phyloP scores from a whole-genome alignment of 169 alveolate genomes.

The Pseudocohnilembus persalinus region DNA sequence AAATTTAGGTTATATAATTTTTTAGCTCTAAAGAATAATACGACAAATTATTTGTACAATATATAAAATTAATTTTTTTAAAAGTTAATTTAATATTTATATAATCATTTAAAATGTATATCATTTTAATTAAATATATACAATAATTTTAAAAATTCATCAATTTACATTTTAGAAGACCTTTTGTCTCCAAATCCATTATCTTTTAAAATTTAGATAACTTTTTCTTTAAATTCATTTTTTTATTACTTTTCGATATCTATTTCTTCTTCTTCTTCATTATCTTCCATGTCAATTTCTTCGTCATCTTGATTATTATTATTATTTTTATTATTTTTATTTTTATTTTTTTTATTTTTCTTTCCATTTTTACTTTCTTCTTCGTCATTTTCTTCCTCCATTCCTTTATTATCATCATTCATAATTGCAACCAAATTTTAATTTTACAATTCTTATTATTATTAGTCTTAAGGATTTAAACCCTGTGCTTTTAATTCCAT shows the following conservation, averaged over 20 bases:
- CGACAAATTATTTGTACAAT: too few relatives aligned
- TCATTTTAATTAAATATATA: slow-evolving; percentile 63
- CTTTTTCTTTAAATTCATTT: slow-evolving; percentile 50
- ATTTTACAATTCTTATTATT: slow-evolving; percentile 29
- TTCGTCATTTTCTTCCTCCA: slow-evolving; percentile 39
- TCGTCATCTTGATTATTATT: slow-evolving; percentile 19
- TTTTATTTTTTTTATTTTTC: slow-evolving; percentile 1
- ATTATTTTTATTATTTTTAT: slow-evolving; percentile 15
- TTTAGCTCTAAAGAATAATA: too few relatives aligned
- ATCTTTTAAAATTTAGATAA: slow-evolving; percentile 54
- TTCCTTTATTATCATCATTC: slow-evolving; percentile 38
- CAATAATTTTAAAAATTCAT: slow-evolving; percentile 66
- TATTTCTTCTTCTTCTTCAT: slow-evolving; percentile 45
- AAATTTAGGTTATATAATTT: too few relatives aligned
- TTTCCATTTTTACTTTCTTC: slow-evolving; percentile 42
- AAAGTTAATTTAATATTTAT: not conserved
- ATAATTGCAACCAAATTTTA: slow-evolving; percentile 23
- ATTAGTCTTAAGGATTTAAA: slow-evolving; percentile 10
- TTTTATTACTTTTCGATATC: slow-evolving; percentile 35
- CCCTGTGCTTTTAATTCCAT: slow-evolving; percentile 35
- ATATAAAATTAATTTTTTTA: too few relatives aligned
- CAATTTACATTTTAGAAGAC: slow-evolving; percentile 69
- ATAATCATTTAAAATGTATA: slow-evolving; percentile 72
- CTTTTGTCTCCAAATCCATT: slow-evolving; percentile 63
- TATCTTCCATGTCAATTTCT: slow-evolving; percentile 50